Conservation (phyloP, 2,329 filamentous ascomycete species). For the Dothistroma septosporum region DNA sequence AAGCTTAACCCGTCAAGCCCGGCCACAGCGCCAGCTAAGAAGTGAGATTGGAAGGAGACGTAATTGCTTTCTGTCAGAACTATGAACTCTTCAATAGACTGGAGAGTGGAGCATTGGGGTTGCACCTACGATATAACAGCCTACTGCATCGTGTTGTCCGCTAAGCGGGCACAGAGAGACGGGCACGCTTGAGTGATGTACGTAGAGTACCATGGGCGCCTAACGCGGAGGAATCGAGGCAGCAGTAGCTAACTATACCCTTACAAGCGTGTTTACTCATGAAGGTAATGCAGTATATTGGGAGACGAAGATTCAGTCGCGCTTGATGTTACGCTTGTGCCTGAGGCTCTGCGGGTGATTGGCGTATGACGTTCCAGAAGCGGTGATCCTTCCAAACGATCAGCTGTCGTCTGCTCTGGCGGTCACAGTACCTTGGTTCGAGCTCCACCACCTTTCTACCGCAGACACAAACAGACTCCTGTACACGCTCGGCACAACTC, state of each 20-base stretch:
- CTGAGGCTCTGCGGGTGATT: constrained; percentile 3
- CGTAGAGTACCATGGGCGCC: constrained; percentile 8
- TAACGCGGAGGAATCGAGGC: background rate
- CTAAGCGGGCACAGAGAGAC: constrained; percentile 7
- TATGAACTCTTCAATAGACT: background rate
- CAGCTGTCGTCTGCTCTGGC: background rate
- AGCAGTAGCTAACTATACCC: constrained; percentile 2
- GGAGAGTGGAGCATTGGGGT: background rate
- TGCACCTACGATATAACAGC: constrained; percentile 17
- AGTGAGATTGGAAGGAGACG: background rate
- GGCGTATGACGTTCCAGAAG: constrained; percentile 1
- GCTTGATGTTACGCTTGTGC: background rate
- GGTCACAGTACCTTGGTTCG: background rate
- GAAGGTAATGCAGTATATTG: background rate
- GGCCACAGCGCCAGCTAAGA: background rate
- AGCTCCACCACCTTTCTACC: background rate
- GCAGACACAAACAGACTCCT: background rate
- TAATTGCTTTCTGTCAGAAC: background rate
- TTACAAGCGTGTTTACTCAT: background rate
- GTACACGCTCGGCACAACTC: background rate
- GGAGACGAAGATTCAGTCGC: background rate
- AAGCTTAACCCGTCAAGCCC: background rate
- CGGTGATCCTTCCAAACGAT: background rate
- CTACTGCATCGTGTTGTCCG: constrained; percentile 8
- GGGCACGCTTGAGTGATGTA: constrained; percentile 13